These are phyloP conservation scores for Phytophthora boehmeriae DNA, from an alignment of 352 stramenopile genomes.

Conservation along the genomic window DNA sequence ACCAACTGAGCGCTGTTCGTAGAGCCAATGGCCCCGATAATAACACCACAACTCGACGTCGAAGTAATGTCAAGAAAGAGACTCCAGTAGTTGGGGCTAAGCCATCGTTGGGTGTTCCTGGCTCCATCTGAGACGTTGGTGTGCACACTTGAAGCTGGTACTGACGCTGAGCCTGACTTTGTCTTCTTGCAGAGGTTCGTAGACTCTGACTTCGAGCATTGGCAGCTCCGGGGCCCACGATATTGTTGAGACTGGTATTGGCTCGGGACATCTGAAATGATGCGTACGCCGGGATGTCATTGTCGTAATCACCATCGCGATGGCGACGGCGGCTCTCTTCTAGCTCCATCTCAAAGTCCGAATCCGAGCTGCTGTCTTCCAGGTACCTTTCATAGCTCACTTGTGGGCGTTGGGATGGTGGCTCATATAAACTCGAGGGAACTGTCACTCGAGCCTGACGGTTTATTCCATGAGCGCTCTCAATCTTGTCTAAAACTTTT, in stretches of 20 bases:
- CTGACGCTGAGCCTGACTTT: conserved; percentile 20
- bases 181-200: conserved; percentile 28
- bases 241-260: conserved; percentile 16
- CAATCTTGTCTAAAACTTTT: conserved; percentile 55
- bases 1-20: conserved; percentile 54
- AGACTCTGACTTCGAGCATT: conserved; percentile 24
- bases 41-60: conserved; percentile 49
- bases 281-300: conserved; percentile 3
- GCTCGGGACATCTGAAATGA: neutral
- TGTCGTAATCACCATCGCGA: conserved; percentile 3
- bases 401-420: conserved; percentile 39
- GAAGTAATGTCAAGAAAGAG: conserved; percentile 43
- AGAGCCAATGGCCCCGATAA: conserved; percentile 41
- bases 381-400: conserved; percentile 31
- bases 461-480: conserved; percentile 61
- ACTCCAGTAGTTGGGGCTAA: conserved; percentile 33
- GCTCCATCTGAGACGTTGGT: conserved; percentile 22
- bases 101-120: conserved; percentile 28
- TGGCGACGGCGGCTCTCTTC: conserved; percentile 7
- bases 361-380: conserved; percentile 25
- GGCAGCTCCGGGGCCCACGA: conserved; percentile 21
- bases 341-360: conserved; percentile 29
- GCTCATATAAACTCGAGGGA: conserved; percentile 65
- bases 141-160: conserved; percentile 21
- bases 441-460: conserved; percentile 57